Percentiles rank a stretch among this genome's conserved stretches.
These are phyloP conservation scores for Triticum monococcum DNA, from an alignment of 176 grass and related monocot species.

Conservation along the genomic window DNA sequence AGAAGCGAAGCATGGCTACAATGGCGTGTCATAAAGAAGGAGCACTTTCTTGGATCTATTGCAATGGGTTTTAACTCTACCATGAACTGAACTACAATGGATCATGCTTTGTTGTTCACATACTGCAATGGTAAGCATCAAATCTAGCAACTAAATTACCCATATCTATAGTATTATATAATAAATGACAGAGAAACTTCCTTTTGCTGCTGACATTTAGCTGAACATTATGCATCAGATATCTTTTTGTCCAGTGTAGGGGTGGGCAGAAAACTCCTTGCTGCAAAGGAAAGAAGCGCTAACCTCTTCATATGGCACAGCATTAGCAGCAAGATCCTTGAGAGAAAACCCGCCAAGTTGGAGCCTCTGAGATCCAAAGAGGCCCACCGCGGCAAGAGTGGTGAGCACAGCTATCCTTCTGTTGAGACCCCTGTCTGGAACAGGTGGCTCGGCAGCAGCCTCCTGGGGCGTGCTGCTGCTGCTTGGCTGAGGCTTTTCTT, in stretches of 20 bases:
- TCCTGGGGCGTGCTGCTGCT: conserved; percentile 29
- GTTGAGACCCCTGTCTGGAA: conserved; percentile 78
- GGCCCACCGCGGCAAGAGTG: conserved; percentile 51
- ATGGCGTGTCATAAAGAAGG: neutral
- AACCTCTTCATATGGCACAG: conserved; percentile 80
- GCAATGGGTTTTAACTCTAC: neutral
- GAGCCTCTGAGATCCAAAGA: conserved; percentile 74
- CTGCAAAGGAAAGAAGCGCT: neutral
- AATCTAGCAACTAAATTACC: neutral
- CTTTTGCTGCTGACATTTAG: neutral
- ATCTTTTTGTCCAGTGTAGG: neutral
- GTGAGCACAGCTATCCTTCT: conserved; percentile 75
- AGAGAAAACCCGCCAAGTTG: conserved; percentile 73
- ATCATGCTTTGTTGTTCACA: neutral
- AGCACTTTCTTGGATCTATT: neutral
- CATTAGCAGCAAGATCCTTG: conserved; percentile 75
- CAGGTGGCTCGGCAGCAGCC: conserved; percentile 31
- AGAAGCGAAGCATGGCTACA: neutral
- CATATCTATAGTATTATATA: neutral
- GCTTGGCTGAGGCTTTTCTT: conserved; percentile 50
- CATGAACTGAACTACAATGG: neutral
- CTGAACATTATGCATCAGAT: neutral
- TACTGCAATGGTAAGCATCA: neutral
- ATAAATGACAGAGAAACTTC: neutral
- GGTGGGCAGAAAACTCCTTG: neutral